These are phyloP conservation scores for Gossypium rotundifolium DNA, from an alignment of 345 rosid species.

Conservation along the genomic window DNA sequence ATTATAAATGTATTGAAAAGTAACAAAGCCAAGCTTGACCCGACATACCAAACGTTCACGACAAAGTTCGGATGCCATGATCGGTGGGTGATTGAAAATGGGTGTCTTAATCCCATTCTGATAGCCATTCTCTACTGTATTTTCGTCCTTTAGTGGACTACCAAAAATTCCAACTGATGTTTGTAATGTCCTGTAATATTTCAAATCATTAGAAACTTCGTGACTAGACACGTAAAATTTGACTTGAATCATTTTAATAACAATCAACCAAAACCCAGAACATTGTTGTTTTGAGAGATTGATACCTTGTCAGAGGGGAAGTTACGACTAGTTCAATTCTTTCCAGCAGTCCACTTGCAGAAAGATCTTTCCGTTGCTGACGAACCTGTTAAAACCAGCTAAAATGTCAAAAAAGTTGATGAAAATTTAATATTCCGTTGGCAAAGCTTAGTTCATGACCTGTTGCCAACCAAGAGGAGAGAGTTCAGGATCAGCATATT, in stretches of 20 bases:
- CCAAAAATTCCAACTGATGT: conserved; percentile 69
- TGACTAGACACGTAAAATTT: no score
- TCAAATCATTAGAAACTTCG: neutral
- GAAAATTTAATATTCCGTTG: neutral
- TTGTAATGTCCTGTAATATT: conserved; percentile 51
- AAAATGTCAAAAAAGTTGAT: neutral
- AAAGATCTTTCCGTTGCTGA: conserved; percentile 52
- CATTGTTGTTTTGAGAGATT: neutral
- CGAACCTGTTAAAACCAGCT: conserved; percentile 33
- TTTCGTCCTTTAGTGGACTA: conserved; percentile 12
- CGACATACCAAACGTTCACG: conserved; percentile 59
- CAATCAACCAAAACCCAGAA: no score
- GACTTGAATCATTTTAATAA: no score
- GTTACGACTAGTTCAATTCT: conserved; percentile 54
- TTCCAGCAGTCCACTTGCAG: conserved; percentile 31
- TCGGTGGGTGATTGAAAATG: conserved; percentile 35
- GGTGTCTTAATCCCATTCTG: conserved; percentile 36
- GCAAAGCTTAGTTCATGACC: conserved; percentile 21
- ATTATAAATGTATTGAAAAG: neutral
- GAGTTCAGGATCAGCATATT: conserved; percentile 59
- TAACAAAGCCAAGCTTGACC: no score
- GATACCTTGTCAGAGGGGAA: conserved; percentile 66
- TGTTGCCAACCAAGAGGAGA: conserved; percentile 83
- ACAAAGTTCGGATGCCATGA: conserved; percentile 52
- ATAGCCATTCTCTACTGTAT: conserved; percentile 35